phyloP scores from a whole-genome alignment of 495 filamentous ascomycete genomes.

The Aspergillus biplanus region DNA sequence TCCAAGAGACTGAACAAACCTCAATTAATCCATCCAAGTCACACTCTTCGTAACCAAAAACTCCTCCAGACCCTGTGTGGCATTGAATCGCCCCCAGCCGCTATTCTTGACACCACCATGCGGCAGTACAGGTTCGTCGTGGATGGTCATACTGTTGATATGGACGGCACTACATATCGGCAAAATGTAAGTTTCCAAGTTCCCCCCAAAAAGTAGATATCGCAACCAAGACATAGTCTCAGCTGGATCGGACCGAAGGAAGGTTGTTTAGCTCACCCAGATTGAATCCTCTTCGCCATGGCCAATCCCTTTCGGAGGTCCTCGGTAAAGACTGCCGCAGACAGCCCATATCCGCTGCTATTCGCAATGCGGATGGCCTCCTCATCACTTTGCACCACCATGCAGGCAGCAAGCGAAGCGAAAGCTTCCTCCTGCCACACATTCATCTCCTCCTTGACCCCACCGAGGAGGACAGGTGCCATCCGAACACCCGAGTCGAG shows the following conservation, averaged over 20 bases:
- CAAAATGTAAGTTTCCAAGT: background rate
- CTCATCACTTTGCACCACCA: constrained; percentile 47
- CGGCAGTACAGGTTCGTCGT: constrained; percentile 78
- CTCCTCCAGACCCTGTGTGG: constrained; percentile 63
- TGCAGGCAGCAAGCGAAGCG: constrained; percentile 66
- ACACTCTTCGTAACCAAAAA: constrained; percentile 83
- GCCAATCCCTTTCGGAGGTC: constrained; percentile 46
- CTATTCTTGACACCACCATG: constrained; percentile 87
- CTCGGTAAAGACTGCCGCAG: constrained; percentile 52
- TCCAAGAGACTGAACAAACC: background rate
- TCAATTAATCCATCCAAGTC: constrained; percentile 61
- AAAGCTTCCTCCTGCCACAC: constrained; percentile 80
- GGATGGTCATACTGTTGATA: constrained; percentile 86
- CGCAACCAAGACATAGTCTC: background rate
- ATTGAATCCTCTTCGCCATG: constrained; percentile 49
- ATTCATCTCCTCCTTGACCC: constrained; percentile 73
- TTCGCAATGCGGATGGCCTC: constrained; percentile 54
- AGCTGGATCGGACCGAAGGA: background rate
- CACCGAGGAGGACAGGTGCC: constrained; percentile 68
- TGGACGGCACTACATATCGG: constrained; percentile 63
- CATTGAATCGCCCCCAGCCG: constrained; percentile 73
- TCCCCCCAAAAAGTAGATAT: background rate
- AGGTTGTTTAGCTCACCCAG: constrained; percentile 37
- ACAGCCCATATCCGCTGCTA: constrained; percentile 51
- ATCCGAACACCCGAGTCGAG: constrained; percentile 58